Percentiles rank a stretch among this genome's conserved stretches.
Evolutionary conservation across 1,284 basidiomycete genomes (phyloP).

Genomic region (Cryptococcus maquisensis): DNA sequence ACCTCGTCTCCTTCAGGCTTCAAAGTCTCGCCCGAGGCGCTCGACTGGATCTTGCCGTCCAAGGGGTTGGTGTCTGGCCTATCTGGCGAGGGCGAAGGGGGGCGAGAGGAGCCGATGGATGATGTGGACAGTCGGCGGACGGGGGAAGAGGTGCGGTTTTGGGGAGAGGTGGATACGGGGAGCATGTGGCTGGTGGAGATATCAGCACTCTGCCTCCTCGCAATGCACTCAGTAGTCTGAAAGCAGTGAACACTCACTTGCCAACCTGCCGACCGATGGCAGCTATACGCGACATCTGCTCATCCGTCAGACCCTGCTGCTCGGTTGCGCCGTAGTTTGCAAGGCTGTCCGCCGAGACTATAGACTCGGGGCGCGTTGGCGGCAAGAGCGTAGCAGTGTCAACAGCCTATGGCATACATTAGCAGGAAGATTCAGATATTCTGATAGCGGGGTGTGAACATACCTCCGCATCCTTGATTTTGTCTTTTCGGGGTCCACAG

Average conservation of each 20-base stretch:
- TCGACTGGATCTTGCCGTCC: constrained; percentile 3
- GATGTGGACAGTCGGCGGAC: neutral
- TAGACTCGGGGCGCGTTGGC: constrained; percentile 15
- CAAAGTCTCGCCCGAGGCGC: neutral
- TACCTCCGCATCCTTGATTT: constrained; percentile 3
- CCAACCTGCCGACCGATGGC: constrained; percentile 9
- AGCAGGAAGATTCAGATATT: neutral
- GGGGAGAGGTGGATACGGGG: constrained; percentile 9
- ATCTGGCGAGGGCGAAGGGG: constrained; percentile 8
- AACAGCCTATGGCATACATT: neutral
- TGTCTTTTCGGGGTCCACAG: constrained; percentile 22
- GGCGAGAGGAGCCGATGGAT: constrained; percentile 9
- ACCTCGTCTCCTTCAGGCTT: constrained; percentile 4
- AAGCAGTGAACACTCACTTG: neutral
- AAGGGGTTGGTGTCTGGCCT: constrained; percentile 10
- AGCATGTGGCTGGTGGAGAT: constrained; percentile 19
- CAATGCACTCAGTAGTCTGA: neutral
- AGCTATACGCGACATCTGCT: constrained; percentile 17
- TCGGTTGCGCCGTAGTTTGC: constrained; percentile 8
- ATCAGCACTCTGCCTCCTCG: neutral
- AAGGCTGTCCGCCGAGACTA: constrained; percentile 16
- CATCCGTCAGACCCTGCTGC: constrained; percentile 16
- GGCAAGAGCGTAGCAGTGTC: constrained; percentile 12
- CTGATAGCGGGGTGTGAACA: neutral
- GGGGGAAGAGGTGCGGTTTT: constrained; percentile 1